phyloP scores from a whole-genome alignment of 2,329 filamentous ascomycete genomes.

The Fusarium pilosicola region DNA sequence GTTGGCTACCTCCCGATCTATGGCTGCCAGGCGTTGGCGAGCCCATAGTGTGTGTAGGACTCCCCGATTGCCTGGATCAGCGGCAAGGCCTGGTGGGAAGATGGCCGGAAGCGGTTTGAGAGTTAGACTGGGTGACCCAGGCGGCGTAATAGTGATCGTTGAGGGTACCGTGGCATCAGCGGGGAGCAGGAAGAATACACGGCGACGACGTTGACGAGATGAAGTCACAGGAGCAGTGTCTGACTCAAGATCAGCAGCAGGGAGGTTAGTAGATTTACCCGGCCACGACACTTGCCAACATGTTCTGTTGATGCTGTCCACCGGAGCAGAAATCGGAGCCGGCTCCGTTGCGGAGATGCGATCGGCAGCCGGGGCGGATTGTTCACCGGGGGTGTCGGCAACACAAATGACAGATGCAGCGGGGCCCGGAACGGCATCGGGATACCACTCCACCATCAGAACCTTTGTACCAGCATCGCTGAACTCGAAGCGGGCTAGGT shows the following conservation, averaged over 20 bases:
- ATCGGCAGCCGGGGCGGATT: conserved; percentile 30
- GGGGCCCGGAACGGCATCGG: conserved; percentile 39
- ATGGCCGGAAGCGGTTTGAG: conserved; percentile 89
- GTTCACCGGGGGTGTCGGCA: conserved; percentile 1
- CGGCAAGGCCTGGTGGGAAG: conserved; percentile 79
- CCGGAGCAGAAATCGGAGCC: conserved; percentile 12
- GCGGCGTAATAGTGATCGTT: conserved; percentile 71
- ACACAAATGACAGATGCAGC: conserved; percentile 26
- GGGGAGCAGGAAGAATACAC: conserved; percentile 84
- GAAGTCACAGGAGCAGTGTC: conserved; percentile 44
- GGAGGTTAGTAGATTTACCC: conserved; percentile 77
- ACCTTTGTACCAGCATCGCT: conserved; percentile 89
- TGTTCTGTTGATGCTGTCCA: conserved; percentile 15
- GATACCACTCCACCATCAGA: conserved; percentile 91
- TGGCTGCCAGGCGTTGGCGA: conserved; percentile 78
- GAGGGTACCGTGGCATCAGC: conserved; percentile 77
- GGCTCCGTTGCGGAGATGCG: conserved; percentile 36
- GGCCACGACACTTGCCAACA: conserved; percentile 85
- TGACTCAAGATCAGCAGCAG: conserved; percentile 58
- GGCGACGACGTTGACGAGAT: conserved; percentile 57
- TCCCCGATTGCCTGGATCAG: conserved; percentile 77
- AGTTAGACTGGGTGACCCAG: conserved; percentile 55
- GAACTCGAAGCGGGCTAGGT: conserved; percentile 82
- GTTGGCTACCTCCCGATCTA: conserved; percentile 79
- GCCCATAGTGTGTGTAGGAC: conserved; percentile 93